Evolutionary conservation across 2,329 filamentous ascomycete species (phyloP).

Genomic region (Colletotrichum truncatum): DNA sequence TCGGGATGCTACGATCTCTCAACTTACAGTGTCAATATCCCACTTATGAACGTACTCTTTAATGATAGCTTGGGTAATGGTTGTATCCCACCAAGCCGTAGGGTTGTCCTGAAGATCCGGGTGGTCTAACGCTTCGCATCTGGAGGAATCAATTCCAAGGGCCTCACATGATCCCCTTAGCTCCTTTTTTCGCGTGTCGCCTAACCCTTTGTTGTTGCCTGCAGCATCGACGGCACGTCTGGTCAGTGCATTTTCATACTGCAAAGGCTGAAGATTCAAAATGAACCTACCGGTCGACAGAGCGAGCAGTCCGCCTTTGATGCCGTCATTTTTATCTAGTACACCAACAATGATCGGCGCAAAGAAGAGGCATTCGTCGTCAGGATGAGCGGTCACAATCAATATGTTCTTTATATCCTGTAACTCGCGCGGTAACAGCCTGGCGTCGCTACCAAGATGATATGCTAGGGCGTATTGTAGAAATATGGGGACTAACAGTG

Average conservation of each 20-base stretch:
- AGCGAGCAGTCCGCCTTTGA: slow-evolving; percentile 38
- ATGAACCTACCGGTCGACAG: slow-evolving; percentile 41
- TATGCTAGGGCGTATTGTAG: slow-evolving; percentile 48
- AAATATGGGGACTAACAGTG: slow-evolving; percentile 37
- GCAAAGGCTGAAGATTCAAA: too few relatives aligned
- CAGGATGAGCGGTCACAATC: slow-evolving; percentile 48
- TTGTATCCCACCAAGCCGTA: slow-evolving; percentile 47
- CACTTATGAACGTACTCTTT: slow-evolving; percentile 45
- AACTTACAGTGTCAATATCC: slow-evolving; percentile 45
- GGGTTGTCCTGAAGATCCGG: slow-evolving; percentile 49
- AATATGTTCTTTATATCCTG: slow-evolving; percentile 44
- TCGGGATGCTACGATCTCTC: too few relatives aligned
- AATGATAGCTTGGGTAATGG: slow-evolving; percentile 42
- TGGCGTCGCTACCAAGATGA: slow-evolving; percentile 43
- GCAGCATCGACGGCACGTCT: background rate
- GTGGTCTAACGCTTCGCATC: slow-evolving; percentile 43
- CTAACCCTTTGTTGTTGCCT: slow-evolving; percentile 43
- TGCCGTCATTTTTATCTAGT: slow-evolving; percentile 37
- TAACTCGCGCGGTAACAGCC: slow-evolving; percentile 45
- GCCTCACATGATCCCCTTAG: slow-evolving; percentile 40
- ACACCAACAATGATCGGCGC: slow-evolving; percentile 42
- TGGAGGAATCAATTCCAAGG: slow-evolving; percentile 37
- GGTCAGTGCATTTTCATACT: background rate
- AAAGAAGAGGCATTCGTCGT: slow-evolving; percentile 49
- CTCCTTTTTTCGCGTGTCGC: slow-evolving; percentile 38